Evolutionary conservation across 768 basidiomycete genomes (phyloP), one percentile per base, ranked within the genome.

Genomic region (Collybiopsis confluens): DNA sequence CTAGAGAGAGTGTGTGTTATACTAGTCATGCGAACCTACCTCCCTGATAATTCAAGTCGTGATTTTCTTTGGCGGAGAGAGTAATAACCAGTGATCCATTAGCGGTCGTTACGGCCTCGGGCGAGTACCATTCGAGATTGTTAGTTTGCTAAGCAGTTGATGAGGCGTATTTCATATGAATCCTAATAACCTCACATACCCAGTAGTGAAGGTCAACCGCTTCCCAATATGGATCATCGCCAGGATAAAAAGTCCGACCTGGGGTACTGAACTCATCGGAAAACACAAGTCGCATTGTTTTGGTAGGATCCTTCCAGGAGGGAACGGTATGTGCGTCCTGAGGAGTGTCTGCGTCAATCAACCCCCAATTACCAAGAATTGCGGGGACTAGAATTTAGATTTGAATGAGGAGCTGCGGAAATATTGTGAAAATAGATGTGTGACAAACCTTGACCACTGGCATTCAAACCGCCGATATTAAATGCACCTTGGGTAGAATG

Each of bases 41-140:
- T 55, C 86, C 81, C 67, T 83, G 80, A 65, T 86, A 92, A 60
- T 86, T 67, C 51, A 93, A 69, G 55, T 80, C 76, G 65, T 93
- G 86, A 44, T 79, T 86, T 48, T 61, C 59, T 63, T 73, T 84
- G 65, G 79, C 69, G 26, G 62, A 76, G 63, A 92, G 72, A 11
- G 83, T 88, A 61, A 92, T 85, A 45, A 85, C 78, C 40, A 97
- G 79, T 37, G 76, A 74, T 15, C 93, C 92, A 59, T 79, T 75
- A 38, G 67, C 65, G 13, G 92, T 95, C 2, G 81, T 85, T 35
- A 91, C 70, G 11, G 85, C 84, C 28, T 73, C 80, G 0, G 92
- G 92, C 60, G 89, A 88, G 65, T 95, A 93, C 91, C 92, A 96
- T 67, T 97, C 90, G 62, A 88, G 57, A 60, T 90, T 85, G 57